phyloP scores from a whole-genome alignment of 495 filamentous ascomycete species.

The Penicillium crystallinum region DNA sequence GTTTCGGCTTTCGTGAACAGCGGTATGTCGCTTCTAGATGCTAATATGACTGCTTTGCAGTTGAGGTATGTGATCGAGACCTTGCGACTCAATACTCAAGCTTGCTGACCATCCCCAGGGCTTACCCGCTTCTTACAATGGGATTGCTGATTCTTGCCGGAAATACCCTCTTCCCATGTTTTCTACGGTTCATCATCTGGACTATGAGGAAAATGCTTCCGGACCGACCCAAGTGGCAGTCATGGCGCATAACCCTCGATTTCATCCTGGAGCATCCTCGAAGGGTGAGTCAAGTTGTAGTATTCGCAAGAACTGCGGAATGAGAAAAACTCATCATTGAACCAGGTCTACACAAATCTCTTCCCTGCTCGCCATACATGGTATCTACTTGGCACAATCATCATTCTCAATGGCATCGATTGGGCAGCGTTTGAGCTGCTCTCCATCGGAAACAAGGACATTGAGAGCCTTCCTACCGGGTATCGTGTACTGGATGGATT shows the following conservation, averaged over 20 bases:
- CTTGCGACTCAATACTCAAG: not conserved
- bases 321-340: not conserved
- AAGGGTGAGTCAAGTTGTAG: conserved; percentile 39
- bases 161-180: conserved; percentile 76
- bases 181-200: conserved; percentile 75
- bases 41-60: conserved; percentile 61
- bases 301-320: not conserved
- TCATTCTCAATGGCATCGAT: conserved; percentile 73
- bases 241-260: conserved; percentile 59
- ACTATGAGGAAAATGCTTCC: conserved; percentile 46
- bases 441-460: conserved; percentile 63
- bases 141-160: conserved; percentile 74
- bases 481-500: conserved; percentile 69
- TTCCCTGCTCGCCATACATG: conserved; percentile 74
- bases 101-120: conserved; percentile 19
- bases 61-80: conserved; percentile 21
- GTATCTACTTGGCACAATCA: conserved; percentile 69
- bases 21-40: conserved; percentile 79
- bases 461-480: conserved; percentile 51
- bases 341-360: conserved; percentile 65
- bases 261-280: conserved; percentile 80
- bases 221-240: conserved; percentile 35
- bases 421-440: conserved; percentile 79
- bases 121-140: conserved; percentile 72
- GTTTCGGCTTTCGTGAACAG: conserved; percentile 80